Percentiles rank a stretch among this genome's conserved stretches.
These are phyloP conservation scores for Tylopilus orsonianus DNA, from an alignment of 1,284 basidiomycete genomes.

Conservation along the genomic window DNA sequence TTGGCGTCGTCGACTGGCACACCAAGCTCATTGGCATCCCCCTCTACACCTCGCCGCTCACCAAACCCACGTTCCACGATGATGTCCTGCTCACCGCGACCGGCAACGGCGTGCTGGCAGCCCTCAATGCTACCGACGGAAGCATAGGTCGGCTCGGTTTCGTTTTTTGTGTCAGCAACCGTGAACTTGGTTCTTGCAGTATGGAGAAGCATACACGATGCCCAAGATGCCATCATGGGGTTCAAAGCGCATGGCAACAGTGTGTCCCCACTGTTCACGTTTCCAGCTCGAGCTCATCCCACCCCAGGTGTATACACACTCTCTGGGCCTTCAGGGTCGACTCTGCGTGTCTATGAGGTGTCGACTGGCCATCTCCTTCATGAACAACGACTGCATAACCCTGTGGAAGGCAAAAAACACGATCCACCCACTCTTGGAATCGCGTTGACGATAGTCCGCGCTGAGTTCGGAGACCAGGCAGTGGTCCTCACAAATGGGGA, in stretches of 20 bases:
- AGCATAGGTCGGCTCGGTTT: constrained; percentile 52
- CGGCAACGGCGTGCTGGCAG: constrained; percentile 76
- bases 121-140: constrained; percentile 71
- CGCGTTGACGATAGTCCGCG: constrained; percentile 31
- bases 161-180: neutral
- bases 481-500: constrained; percentile 59
- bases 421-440: constrained; percentile 53
- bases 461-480: constrained; percentile 2
- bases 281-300: constrained; percentile 3
- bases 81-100: constrained; percentile 70
- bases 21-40: constrained; percentile 73
- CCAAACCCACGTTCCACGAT: constrained; percentile 58
- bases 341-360: constrained; percentile 69
- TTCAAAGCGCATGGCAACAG: constrained; percentile 64
- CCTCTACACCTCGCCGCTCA: constrained; percentile 43
- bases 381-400: constrained; percentile 61
- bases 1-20: constrained; percentile 87
- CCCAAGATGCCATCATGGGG: constrained; percentile 67
- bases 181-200: constrained; percentile 42
- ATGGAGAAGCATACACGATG: constrained; percentile 79
- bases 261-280: constrained; percentile 36
- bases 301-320: constrained; percentile 64
- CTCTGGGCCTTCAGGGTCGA: constrained; percentile 74
- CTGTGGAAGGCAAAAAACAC: constrained; percentile 42
- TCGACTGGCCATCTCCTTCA: constrained; percentile 67